Base-by-base conservation (phyloP, 148 eudicot species). In the Cornus florida region DNA sequence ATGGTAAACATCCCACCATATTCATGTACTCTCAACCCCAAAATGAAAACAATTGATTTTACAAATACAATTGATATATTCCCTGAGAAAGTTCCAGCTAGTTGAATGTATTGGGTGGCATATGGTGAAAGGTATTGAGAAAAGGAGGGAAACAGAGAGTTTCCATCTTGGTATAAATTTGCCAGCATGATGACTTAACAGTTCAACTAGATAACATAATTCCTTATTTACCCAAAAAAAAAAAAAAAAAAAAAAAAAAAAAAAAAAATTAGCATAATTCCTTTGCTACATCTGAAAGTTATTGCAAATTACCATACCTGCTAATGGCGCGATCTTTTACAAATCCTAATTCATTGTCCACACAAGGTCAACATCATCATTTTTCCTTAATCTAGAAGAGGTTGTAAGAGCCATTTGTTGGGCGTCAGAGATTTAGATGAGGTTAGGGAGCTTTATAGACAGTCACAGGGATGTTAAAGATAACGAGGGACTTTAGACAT, bases 271-370 rank as follows among this genome's bases (percentile, higher is more conserved):
- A 6, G 8, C 48, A 43, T 43, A 28, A 22, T 23, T 72, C 39
- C 20, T 20, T 0, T 23, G 38, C 35, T 50, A 72, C 20, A 72
- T 23, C 66, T 62, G 20, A 9, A 50, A 33, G 22, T 53, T 13
- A 17, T 28, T 24, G 39, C 35, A 78, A 5, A 71, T 39, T 2
- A 43, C 31, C 77, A 80, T 86, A 92, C 98, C 99, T 88, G 65
- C 99, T 96, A 78, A 93, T 89, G 70, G 97, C 92, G 57, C 98
- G 97, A 82, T 96, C 99, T 84, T 96, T 96, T 33, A 95, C 94
- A 64, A 96, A 96, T 33, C 93, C 98, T 68, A 96, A 85, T 77
- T 96, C 95, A 81, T 96, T 93, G 84, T 96, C 99, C n/a, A 96
- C 99, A 46, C 99, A 93, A 96, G 86, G 79, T 93, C 97, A 71